Evolutionary conservation across 306 rosid genomes (phyloP).

Genomic region (Crataegus laevigata): DNA sequence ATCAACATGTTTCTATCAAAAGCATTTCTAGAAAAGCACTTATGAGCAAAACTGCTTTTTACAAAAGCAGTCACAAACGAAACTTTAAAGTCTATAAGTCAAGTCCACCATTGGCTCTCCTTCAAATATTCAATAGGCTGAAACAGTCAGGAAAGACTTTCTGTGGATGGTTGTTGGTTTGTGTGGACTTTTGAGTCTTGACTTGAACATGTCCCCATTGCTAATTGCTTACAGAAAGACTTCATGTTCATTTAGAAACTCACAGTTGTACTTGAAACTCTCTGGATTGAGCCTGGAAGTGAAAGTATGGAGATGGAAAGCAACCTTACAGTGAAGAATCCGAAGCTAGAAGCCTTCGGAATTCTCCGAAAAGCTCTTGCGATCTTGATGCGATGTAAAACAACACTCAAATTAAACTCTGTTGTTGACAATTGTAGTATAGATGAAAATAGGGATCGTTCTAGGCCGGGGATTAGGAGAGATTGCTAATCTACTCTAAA

Average conservation of each 20-base stretch:
- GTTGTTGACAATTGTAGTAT: no score
- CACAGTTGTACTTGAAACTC: background rate
- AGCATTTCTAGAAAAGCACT: no score
- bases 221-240: background rate
- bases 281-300: conserved; percentile 1
- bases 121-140: background rate
- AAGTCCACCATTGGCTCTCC: background rate
- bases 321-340: conserved; percentile 25
- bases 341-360: conserved; percentile 26
- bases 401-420: no score
- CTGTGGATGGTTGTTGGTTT: background rate
- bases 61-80: background rate
- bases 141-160: background rate
- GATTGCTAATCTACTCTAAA: no score
- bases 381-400: no score
- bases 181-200: background rate
- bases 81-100: background rate
- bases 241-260: background rate
- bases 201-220: background rate
- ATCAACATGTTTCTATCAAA: no score
- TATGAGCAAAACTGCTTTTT: no score
- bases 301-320: conserved; percentile 19
- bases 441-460: no score
- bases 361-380: conserved; percentile 34
- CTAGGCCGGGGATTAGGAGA: no score